These are phyloP conservation scores for Pyrrhoderma lamaoense DNA, from an alignment of 1,284 basidiomycete genomes.

Conservation along the genomic window DNA sequence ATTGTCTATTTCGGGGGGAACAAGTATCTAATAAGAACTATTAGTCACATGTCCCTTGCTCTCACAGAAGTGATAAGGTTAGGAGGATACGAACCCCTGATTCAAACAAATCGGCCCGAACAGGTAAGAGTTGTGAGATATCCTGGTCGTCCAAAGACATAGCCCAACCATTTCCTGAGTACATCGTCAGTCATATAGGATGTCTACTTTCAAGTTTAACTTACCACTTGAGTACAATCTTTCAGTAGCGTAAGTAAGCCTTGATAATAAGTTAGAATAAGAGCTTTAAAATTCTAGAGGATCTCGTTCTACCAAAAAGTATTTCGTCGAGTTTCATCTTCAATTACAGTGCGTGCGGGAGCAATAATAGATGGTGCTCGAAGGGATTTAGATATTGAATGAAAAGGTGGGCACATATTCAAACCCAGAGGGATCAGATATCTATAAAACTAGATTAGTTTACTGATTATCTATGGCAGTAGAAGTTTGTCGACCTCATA, in stretches of 20 bases:
- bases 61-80: neutral
- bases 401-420: conserved; percentile 62
- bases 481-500: conserved; percentile 31
- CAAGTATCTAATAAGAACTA: conserved; percentile 35
- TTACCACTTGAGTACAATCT: conserved; percentile 42
- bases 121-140: conserved; percentile 61
- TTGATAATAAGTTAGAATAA: too few species aligned
- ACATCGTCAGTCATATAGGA: too few species aligned
- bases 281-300: too few species aligned
- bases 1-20: conserved; percentile 54
- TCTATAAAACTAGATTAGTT: neutral
- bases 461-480: neutral
- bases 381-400: conserved; percentile 47
- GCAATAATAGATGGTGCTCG: conserved; percentile 50
- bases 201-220: too few species aligned
- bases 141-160: conserved; percentile 64
- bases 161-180: conserved; percentile 60
- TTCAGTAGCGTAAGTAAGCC: conserved; percentile 54
- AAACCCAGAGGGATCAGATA: conserved; percentile 57
- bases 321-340: conserved; percentile 65
- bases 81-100: conserved; percentile 41
- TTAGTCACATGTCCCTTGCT: conserved; percentile 13
- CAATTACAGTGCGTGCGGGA: conserved; percentile 49
- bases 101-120: conserved; percentile 52
- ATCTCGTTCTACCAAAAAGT: conserved; percentile 46